Evolutionary conservation across 768 basidiomycete genomes (phyloP).

Genomic region (Symmetrospora coprosmae): DNA sequence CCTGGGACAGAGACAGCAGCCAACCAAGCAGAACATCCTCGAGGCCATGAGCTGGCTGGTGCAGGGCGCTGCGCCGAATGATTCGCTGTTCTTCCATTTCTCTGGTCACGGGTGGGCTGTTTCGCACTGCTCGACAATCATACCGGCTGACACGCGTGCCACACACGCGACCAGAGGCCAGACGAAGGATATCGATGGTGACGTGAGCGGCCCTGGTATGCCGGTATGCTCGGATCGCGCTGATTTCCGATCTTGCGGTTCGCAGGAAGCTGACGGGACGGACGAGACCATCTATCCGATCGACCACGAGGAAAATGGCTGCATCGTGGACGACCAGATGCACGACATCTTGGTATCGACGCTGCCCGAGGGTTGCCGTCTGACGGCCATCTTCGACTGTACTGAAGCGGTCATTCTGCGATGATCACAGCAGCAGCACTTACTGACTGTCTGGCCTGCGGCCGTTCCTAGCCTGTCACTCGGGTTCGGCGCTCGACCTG

Average conservation of each 20-base stretch:
- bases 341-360: too few relatives aligned
- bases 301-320: conserved; percentile 54
- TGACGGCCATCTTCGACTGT: conserved; percentile 45
- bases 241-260: conserved; percentile 40
- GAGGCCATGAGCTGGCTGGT: conserved; percentile 85
- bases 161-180: too few relatives aligned
- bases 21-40: conserved; percentile 71
- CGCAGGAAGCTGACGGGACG: conserved; percentile 59
- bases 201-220: too few relatives aligned
- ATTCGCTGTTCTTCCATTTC: conserved; percentile 76
- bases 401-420: too few relatives aligned
- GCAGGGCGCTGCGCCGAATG: conserved; percentile 55
- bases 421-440: too few relatives aligned
- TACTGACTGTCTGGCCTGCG: conserved; percentile 59
- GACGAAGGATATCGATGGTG: conserved; percentile 61
- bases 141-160: too few relatives aligned
- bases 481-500: conserved; percentile 62
- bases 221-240: conserved; percentile 35
- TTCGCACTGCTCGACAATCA: too few relatives aligned
- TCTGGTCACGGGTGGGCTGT: conserved; percentile 44
- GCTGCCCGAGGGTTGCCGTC: conserved; percentile 68
- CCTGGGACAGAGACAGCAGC: conserved; percentile 47
- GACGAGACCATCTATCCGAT: conserved; percentile 60
- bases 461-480: conserved; percentile 47
- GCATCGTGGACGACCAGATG: conserved; percentile 81